phyloP scores from a whole-genome alignment of 2,329 filamentous ascomycete species.

The Apiospora marii region DNA sequence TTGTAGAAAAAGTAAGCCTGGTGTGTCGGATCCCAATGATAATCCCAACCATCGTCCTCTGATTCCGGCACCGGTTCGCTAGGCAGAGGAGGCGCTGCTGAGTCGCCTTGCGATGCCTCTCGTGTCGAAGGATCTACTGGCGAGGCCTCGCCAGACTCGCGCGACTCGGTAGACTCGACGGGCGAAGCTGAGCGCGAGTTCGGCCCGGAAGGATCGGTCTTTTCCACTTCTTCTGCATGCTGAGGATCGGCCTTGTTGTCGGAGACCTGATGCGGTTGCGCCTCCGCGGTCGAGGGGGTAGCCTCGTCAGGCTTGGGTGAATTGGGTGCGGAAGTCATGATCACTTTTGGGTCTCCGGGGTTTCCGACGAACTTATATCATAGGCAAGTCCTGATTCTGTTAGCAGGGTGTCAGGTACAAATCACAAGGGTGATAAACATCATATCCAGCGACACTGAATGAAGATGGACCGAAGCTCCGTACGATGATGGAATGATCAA shows the following conservation, averaged over 20 bases:
- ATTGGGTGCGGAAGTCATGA: constrained; percentile 7
- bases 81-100: constrained; percentile 45
- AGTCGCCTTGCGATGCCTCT: constrained; percentile 29
- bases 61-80: constrained; percentile 44
- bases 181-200: constrained; percentile 2
- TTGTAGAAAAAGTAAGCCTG: constrained; percentile 87
- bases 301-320: constrained; percentile 5
- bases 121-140: constrained; percentile 16
- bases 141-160: constrained; percentile 34
- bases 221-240: neutral
- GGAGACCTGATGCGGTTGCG: neutral
- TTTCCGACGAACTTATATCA: constrained; percentile 6
- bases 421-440: constrained; percentile 22
- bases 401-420: constrained; percentile 20
- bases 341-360: constrained; percentile 6
- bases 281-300: neutral
- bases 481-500: constrained; percentile 7
- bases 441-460: constrained; percentile 20
- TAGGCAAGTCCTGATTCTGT: constrained; percentile 1
- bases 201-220: neutral
- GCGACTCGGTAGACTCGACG: constrained; percentile 28
- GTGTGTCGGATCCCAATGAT: constrained; percentile 74
- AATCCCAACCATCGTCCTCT: constrained; percentile 81
- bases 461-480: constrained; percentile 8
- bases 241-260: neutral